Percentiles rank a stretch among this genome's conserved stretches.
Evolutionary conservation across 176 grass and related monocot genomes (phyloP).

Genomic region (Poa annua): DNA sequence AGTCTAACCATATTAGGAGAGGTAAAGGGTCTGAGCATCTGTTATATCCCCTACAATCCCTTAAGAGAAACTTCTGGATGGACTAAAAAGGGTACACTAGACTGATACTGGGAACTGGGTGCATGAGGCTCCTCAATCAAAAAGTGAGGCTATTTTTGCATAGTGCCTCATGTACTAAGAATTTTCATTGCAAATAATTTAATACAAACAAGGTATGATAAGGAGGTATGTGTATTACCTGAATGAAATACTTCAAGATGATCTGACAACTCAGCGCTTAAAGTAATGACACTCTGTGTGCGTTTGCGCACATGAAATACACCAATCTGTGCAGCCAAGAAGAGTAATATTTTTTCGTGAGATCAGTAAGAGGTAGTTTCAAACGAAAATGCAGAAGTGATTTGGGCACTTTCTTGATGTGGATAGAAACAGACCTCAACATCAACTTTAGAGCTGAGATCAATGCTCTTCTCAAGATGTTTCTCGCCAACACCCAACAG

Average conservation of each 20-base stretch:
- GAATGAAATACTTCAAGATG: neutral
- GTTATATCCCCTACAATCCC: neutral
- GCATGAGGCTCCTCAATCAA: neutral
- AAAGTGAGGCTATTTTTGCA: neutral
- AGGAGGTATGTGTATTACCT: neutral
- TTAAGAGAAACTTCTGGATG: neutral
- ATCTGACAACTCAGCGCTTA: neutral
- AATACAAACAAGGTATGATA: neutral
- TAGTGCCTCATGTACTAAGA: neutral
- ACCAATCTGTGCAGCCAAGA: neutral
- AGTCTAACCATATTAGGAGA: neutral
- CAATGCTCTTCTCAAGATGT: conserved; percentile 14
- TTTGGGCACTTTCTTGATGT: neutral
- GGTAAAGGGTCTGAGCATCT: neutral
- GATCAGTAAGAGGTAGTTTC: neutral
- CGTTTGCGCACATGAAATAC: neutral
- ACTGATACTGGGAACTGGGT: neutral
- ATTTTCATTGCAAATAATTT: neutral
- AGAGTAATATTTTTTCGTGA: neutral
- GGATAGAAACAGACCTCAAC: conserved; percentile 3
- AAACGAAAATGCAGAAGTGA: neutral
- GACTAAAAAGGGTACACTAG: neutral
- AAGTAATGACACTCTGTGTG: neutral
- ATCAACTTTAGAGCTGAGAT: neutral
- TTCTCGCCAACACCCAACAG: neutral